These are phyloP conservation scores for Setaria viridis DNA, from an alignment of 202 grass and related monocot genomes.

Conservation along the genomic window DNA sequence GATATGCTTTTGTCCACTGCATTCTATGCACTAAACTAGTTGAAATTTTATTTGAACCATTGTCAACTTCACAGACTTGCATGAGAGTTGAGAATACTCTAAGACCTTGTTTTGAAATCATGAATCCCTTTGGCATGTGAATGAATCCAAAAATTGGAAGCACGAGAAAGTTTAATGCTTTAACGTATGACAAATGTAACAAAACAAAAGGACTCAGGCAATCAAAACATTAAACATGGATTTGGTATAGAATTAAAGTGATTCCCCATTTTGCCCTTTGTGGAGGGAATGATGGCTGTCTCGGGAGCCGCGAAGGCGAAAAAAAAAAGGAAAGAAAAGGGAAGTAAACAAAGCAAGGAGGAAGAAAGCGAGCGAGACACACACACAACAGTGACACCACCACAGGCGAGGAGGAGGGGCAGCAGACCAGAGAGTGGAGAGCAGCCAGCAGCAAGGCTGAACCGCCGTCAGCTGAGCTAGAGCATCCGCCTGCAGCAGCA, in stretches of 20 bases:
- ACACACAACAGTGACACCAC: constrained; percentile 18
- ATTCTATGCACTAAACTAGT: neutral
- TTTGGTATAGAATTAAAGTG: neutral
- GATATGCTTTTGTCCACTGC: too few species aligned
- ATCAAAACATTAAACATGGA: neutral
- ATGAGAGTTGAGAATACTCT: neutral
- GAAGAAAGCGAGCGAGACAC: constrained; percentile 21
- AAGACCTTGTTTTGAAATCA: neutral
- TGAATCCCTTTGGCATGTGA: neutral
- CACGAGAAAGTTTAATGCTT: neutral
- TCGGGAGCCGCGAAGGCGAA: constrained; percentile 47
- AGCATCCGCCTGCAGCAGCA: neutral
- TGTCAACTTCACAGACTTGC: neutral
- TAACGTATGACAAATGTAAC: neutral
- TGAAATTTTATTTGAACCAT: neutral
- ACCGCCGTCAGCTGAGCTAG: constrained; percentile 12
- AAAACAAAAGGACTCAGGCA: neutral
- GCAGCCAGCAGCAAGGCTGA: constrained; percentile 7
- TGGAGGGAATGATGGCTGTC: constrained; percentile 66
- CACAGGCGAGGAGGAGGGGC: neutral
- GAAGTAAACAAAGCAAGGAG: constrained; percentile 40
- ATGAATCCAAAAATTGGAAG: neutral
- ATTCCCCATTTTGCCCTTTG: constrained; percentile 57
- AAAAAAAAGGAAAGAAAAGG: neutral
- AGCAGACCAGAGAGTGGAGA: constrained; percentile 12